Evolutionary conservation across 352 stramenopile species (phyloP), one percentile per base, ranked within the genome.

Genomic region (Phytophthora podocarpi): DNA sequence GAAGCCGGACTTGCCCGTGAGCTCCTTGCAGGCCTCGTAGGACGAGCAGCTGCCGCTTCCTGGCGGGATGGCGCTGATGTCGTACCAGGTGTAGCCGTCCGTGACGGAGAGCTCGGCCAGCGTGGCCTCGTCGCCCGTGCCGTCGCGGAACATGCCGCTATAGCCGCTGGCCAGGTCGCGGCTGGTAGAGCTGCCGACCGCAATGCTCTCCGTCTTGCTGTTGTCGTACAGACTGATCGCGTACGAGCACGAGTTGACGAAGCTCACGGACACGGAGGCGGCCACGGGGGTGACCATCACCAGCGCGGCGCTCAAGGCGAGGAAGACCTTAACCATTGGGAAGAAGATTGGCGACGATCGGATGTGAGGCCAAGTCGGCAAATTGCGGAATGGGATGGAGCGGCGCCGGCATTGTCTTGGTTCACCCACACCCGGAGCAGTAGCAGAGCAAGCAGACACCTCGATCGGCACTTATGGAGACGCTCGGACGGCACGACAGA

Each of bases 71-170:
- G 67, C 74, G 46, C 70, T 80, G 67, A 85, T 85, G 50, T 82
- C 78, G 62, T 82, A 87, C 78, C 78, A 85, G 20, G 74, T 60
- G 49, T 66, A 77, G 23, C 56, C 64, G 36, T 66, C 69, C 11
- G 49, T 36, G 47, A 85, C 16, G 20, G 70, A 56, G 54, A 87
- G 82, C 57, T 87, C 78, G 43, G 68, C 77, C 20, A 87, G 41
- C 20, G 72, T 89, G 5, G 79, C 79, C 24, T 84, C 49, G 27
- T 80, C 58, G 48, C 41, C 43, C 9, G 48, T 51, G 57, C 72
- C 72, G 50, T 87, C 64, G 32, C 80, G 80, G 62, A 86, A 86
- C 77, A 90, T 87, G 63, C 71, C 74, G 52, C 43, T 70, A 43
- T 70, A 87, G 23, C 72, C 75, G 16, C 43, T 53, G 13, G 59